Evolutionary conservation across 2,329 filamentous ascomycete genomes (phyloP).

Genomic region (Polytolypa hystricis): DNA sequence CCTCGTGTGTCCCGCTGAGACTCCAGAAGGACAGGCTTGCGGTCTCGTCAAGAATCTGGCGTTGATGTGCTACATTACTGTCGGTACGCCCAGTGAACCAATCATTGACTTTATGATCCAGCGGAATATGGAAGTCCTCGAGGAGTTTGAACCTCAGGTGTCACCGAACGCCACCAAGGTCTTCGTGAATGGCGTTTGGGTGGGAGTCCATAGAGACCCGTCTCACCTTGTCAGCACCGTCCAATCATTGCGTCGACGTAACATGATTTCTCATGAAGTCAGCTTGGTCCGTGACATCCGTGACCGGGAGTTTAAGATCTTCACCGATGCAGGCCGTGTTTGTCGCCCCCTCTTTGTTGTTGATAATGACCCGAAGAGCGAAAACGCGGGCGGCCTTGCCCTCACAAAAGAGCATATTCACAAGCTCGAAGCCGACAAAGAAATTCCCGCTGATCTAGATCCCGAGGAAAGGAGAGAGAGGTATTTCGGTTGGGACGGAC

Average conservation of each 20-base stretch:
- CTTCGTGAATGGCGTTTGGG: conserved; percentile 97
- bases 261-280: conserved; percentile 81
- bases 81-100: conserved; percentile 81
- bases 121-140: conserved; percentile 88
- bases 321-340: conserved; percentile 91
- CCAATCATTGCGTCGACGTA: conserved; percentile 63
- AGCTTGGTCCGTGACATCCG: conserved; percentile 93
- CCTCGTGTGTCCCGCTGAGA: conserved; percentile 91
- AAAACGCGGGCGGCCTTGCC: conserved; percentile 65
- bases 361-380: conserved; percentile 67
- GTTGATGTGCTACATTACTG: conserved; percentile 96
- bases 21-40: conserved; percentile 95
- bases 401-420: conserved; percentile 75
- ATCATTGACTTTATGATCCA: conserved; percentile 94
- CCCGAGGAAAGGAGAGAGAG: conserved; percentile 46
- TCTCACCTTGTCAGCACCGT: conserved; percentile 73
- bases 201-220: conserved; percentile 85
- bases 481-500: conserved; percentile 78
- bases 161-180: conserved; percentile 94
- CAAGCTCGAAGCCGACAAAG: conserved; percentile 62
- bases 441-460: conserved; percentile 49
- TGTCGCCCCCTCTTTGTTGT: conserved; percentile 91
- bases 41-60: conserved; percentile 96
- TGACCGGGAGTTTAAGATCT: conserved; percentile 96
- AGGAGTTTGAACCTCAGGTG: conserved; percentile 79